Conservation (phyloP, 192 early-diverging fungal species). For the Diversispora epigaea region DNA sequence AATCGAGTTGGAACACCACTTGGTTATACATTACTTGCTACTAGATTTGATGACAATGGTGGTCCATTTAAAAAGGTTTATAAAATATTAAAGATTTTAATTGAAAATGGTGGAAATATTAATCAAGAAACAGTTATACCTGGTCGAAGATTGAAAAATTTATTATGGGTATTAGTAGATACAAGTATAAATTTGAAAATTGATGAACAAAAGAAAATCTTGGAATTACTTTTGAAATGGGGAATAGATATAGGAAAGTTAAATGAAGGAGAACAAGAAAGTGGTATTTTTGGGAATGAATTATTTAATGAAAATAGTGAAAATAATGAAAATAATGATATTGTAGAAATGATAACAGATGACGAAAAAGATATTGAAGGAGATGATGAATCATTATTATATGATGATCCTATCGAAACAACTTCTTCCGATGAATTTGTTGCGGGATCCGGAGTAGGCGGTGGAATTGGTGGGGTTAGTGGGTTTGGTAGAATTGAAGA, state of each 20-base stretch:
- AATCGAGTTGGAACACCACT: neutral
- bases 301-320: neutral
- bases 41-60: neutral
- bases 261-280: neutral
- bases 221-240: constrained; percentile 5
- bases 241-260: neutral
- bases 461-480: no score
- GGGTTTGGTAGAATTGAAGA: no score
- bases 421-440: neutral
- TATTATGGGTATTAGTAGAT: constrained; percentile 3
- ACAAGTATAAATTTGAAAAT: neutral
- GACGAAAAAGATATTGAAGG: neutral
- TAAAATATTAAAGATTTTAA: constrained; percentile 11
- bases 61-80: constrained; percentile 21
- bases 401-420: neutral
- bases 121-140: constrained; percentile 4
- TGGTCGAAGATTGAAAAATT: constrained; percentile 6
- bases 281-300: neutral
- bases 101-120: constrained; percentile 2
- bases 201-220: neutral
- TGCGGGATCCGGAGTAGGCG: no score
- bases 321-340: neutral
- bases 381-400: neutral
- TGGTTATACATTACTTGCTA: constrained; percentile 8
- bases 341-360: neutral